phyloP scores from a whole-genome alignment of 2,329 filamentous ascomycete genomes.

The Colletotrichum abscissum region DNA sequence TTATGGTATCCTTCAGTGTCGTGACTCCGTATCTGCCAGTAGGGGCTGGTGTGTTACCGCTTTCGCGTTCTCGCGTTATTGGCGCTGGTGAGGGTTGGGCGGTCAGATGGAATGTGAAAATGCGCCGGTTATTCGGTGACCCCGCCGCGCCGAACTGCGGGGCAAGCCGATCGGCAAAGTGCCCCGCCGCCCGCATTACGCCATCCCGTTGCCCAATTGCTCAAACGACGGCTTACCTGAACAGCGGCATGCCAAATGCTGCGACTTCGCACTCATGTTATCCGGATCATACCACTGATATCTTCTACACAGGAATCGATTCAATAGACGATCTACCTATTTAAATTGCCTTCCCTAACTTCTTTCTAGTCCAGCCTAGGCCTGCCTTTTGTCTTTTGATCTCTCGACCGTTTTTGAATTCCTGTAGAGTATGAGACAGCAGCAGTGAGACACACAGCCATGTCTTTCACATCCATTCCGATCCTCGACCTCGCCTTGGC shows the following conservation, averaged over 20 bases:
- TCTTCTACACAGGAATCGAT: no score
- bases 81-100: neutral
- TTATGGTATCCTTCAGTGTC: neutral
- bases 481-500: slow-evolving; percentile 81
- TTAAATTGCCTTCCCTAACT: no score
- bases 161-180: slow-evolving; percentile 17
- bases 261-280: no score
- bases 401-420: neutral
- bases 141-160: slow-evolving; percentile 25
- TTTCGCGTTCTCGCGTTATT: neutral
- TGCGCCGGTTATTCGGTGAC: neutral
- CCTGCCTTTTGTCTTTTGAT: neutral
- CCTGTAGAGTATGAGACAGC: neutral
- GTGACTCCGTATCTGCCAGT: neutral
- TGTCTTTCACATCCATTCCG: slow-evolving; percentile 82
- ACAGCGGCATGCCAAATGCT: neutral
- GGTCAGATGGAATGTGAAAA: neutral
- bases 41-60: neutral
- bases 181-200: slow-evolving; percentile 22
- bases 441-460: slow-evolving; percentile 40
- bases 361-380: neutral
- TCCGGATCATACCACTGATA: neutral
- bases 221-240: slow-evolving; percentile 2
- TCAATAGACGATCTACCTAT: no score
- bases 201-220: slow-evolving; percentile 33